Evolutionary conservation across 768 basidiomycete genomes (phyloP), one percentile per base, ranked within the genome.

Genomic region (Rubroboletus pulcherrimus): DNA sequence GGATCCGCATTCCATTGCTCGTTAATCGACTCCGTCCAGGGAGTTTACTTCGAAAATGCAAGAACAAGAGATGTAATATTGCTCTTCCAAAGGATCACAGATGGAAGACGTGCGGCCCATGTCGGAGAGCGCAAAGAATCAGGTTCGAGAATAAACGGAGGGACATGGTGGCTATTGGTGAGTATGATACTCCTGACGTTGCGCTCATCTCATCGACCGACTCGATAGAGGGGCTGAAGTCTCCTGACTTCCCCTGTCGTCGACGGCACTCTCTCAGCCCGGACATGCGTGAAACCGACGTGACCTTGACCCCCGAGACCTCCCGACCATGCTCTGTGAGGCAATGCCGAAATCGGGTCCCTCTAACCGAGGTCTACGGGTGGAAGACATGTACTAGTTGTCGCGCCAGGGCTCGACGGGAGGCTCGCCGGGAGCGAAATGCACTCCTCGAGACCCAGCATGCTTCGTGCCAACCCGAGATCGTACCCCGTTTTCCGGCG

Each of bases 81-180:
- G 59, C 65, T 7, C 59, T 80, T 29, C 63, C 71, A 2, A 49
- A 49, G 19, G 67, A 61, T 7, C 71, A 75, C 54, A 68, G 63
- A 1, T 76, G 76, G 77, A 78, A 80, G 59, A 72, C 68, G 9
- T 81, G 79, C 43, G 70, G 74, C 7, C 53, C 73, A 3, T 80
- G 79, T 57, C 74, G 78, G 14, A 57, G 67, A n/a, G 66, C 67
- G 21, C 67, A 69, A 26, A 60, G 68, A 14, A 62, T 61, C 41
- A 72, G 70, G 9, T 61, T 68, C 50, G 69, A 64, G 24, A 57
- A 57, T 33, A 24, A 24, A 4, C 58, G 55, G 37, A 51, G 55
- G 29, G 11, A 31, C 11, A 7, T 54, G 7, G 17, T 54, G 8
- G 51, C 53, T 38, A 17, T 50, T 3, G 51, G 66, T 62, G 44